These are phyloP conservation scores for Lepidium didymum DNA, from an alignment of 345 rosid genomes.

Conservation along the genomic window DNA sequence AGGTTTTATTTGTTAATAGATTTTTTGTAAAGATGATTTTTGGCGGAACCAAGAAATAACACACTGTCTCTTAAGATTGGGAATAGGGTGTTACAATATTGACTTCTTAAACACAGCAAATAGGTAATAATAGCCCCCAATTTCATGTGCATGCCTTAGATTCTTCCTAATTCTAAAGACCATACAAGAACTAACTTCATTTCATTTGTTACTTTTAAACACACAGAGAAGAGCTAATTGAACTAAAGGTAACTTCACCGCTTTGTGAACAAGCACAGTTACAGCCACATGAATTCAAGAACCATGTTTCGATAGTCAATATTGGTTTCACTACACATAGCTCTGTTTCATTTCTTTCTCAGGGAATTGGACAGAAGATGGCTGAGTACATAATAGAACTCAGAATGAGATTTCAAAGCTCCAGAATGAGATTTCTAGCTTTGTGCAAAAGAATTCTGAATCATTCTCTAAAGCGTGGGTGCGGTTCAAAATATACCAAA, in stretches of 20 bases:
- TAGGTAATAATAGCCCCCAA: conserved; percentile 31
- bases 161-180: background rate
- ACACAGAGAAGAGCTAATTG: conserved; percentile 69
- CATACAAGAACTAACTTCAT: conserved; percentile 14
- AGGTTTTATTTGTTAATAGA: no score
- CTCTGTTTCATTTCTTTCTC: background rate
- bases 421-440: no score
- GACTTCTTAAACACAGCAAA: conserved; percentile 66
- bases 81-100: no score
- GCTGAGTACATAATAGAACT: conserved; percentile 69
- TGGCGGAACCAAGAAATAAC: conserved; percentile 64
- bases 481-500: no score
- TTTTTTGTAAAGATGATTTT: no score
- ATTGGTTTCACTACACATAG: background rate
- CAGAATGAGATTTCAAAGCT: no score
- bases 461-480: no score
- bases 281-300: background rate
- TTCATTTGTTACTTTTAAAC: background rate
- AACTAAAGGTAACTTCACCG: conserved; percentile 48
- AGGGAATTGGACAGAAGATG: conserved; percentile 82
- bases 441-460: no score
- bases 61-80: no score
- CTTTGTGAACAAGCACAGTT: background rate
- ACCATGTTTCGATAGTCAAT: background rate
- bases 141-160: background rate